A percentile compares a stretch with the other conserved stretches of the same genome.
phyloP scores from a whole-genome alignment of 164 flowering plant species.

The Malania oleifera region DNA sequence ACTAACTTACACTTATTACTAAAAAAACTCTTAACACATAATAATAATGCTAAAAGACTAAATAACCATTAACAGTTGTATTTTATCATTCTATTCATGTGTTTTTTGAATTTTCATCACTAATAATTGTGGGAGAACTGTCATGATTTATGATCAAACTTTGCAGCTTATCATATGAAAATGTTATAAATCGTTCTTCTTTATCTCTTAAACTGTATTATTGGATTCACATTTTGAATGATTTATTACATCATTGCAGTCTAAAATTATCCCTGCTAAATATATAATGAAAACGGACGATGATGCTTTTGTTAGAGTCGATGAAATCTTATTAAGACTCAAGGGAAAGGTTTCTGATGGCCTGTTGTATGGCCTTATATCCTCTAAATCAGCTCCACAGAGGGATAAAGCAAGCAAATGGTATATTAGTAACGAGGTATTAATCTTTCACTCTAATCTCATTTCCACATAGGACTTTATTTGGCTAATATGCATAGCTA shows the following conservation, averaged over 20 bases:
- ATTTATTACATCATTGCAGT: constrained; percentile 32
- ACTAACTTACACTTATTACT: no score
- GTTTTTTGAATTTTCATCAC: no score
- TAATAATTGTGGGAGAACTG: no score
- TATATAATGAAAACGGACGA: constrained; percentile 95
- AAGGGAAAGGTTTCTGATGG: constrained; percentile 50
- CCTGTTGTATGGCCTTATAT: constrained; percentile 72
- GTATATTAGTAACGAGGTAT: constrained; percentile 80
- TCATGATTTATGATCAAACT: no score
- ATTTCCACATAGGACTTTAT: neutral
- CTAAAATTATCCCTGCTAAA: constrained; percentile 73
- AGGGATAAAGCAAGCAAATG: constrained; percentile 77
- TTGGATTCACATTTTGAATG: neutral
- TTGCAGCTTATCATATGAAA: no score
- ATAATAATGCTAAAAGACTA: no score
- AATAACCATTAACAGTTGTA: no score
- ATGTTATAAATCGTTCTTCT: no score
- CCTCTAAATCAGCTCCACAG: constrained; percentile 63
- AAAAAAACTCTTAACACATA: no score
- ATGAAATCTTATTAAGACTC: constrained; percentile 67
- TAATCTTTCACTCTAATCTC: neutral
- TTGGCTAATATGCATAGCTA: neutral
- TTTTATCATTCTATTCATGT: no score
- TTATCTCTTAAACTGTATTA: no score
- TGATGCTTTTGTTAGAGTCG: constrained; percentile 90